A percentile compares a stretch with the other conserved stretches of the same genome.
These are phyloP conservation scores for Phyllosticta paracitricarpa DNA, from an alignment of 2,329 filamentous ascomycete genomes.

Conservation along the genomic window DNA sequence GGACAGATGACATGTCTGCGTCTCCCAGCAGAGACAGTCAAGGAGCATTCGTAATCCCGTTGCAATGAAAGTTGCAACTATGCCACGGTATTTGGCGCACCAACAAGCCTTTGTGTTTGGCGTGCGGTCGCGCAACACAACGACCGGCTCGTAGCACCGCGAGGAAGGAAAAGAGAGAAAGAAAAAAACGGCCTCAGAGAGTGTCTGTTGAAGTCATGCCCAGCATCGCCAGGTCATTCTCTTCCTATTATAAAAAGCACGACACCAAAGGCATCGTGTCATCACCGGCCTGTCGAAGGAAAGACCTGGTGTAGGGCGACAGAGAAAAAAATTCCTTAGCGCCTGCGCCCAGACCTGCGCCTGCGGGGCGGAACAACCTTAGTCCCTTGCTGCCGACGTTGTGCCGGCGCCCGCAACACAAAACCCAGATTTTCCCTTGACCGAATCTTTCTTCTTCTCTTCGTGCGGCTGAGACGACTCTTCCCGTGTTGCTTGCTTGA, in stretches of 20 bases:
- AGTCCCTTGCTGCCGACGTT: not conserved
- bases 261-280: constrained; percentile 16
- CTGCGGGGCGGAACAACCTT: constrained; percentile 1
- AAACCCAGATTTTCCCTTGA: not conserved
- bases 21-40: too few species aligned
- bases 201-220: constrained; percentile 26
- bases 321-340: constrained; percentile 7
- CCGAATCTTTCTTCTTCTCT: constrained; percentile 44
- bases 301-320: constrained; percentile 6
- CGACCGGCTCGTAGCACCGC: too few species aligned
- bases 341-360: not conserved
- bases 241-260: constrained; percentile 29
- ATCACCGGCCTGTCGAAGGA: constrained; percentile 27
- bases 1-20: too few species aligned
- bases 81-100: too few species aligned
- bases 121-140: not conserved
- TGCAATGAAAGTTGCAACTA: too few species aligned
- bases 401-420: not conserved
- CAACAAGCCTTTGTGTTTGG: too few species aligned
- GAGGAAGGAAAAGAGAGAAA: not conserved
- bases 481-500: constrained; percentile 70
- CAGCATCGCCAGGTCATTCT: constrained; percentile 26
- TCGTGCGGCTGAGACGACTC: constrained; percentile 71
- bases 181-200: constrained; percentile 23
- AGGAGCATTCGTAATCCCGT: too few species aligned